Evolutionary conservation across 495 filamentous ascomycete genomes (phyloP), one percentile per base, ranked within the genome.

Genomic region (Penicillium ucsense): DNA sequence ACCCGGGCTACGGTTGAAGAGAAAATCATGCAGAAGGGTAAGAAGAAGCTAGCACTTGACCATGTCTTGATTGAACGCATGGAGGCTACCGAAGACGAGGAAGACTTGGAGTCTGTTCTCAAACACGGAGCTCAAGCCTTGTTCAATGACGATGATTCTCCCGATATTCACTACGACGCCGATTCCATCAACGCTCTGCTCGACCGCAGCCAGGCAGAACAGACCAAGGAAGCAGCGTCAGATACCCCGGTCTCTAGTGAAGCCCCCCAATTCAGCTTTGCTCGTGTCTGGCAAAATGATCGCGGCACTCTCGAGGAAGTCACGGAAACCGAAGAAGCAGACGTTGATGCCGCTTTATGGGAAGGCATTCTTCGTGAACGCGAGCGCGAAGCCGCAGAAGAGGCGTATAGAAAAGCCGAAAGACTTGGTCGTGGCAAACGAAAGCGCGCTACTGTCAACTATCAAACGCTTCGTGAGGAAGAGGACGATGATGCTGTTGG

Each of bases 11-110:
- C 82, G 28, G 88, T 83, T 0, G 92, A 99, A 63, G 94, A 99
- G 63, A 92, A 91, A 57, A 97, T 99, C 44, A 79, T 96, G 67
- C 86, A 96, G 63, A 92, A 94, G 50, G 92, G 92, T 5, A 86
- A 90, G 50, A 94, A 87, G 66, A 99, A 99, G 70, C 83, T 96
- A 73, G 86, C 85, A 0, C 76, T 99, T 0, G 92, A 96, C 48
- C 90, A 96, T 59, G 81, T 91, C 2, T 79, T 99, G 5, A 95
- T 97, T 48, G 88, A 97, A 56, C 83, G 79, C 34, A 87, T 97
- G 77, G 86, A 85, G 42, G 77, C 78, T 1, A 82, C 89, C 31
- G 85, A 89, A 41, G 81, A 89, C 20, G 78, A 78, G 29, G 76
- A 83, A 33, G 89, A 97, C 63, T 56, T 97, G 5, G 89, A 95